phyloP scores from a whole-genome alignment of 2,329 filamentous ascomycete genomes.

The Aspergillus neoniger region DNA sequence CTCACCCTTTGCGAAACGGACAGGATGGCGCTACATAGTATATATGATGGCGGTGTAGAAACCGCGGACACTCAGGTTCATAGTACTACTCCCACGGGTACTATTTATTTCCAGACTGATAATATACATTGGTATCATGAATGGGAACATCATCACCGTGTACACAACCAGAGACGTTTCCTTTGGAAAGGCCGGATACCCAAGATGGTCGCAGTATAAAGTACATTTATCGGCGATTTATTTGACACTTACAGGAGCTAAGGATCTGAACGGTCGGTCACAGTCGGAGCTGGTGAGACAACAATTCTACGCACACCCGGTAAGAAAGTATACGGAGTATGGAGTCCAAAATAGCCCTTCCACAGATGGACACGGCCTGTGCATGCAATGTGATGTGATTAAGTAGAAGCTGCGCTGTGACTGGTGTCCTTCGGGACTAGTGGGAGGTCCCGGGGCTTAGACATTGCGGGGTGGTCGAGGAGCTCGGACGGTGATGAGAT shows the following conservation, averaged over 20 bases:
- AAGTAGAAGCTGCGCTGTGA: constrained; percentile 12
- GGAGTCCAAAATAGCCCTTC: not conserved
- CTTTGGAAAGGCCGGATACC: not conserved
- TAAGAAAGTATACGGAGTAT: not conserved
- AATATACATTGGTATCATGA: not conserved
- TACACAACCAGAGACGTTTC: not conserved
- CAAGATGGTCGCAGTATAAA: too few species aligned
- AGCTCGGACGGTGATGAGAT: constrained; percentile 12
- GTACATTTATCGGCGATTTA: not conserved
- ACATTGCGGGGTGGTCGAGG: constrained; percentile 12
- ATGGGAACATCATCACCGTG: not conserved
- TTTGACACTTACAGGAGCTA: not conserved
- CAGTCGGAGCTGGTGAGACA: not conserved
- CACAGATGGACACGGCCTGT: constrained; percentile 4
- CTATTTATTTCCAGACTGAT: too few species aligned
- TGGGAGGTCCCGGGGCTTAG: not conserved
- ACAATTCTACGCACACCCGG: not conserved
- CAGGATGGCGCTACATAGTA: too few species aligned
- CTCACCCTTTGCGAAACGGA: too few species aligned
- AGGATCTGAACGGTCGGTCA: not conserved
- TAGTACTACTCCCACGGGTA: too few species aligned
- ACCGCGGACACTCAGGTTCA: too few species aligned
- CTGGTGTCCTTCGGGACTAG: constrained; percentile 3
- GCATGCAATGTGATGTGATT: constrained; percentile 22
- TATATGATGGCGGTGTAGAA: too few species aligned